Percentiles rank a stretch among this genome's conserved stretches.
These are phyloP conservation scores for Exophiala sp. DNA, from an alignment of 2,329 filamentous ascomycete genomes.

Conservation along the genomic window DNA sequence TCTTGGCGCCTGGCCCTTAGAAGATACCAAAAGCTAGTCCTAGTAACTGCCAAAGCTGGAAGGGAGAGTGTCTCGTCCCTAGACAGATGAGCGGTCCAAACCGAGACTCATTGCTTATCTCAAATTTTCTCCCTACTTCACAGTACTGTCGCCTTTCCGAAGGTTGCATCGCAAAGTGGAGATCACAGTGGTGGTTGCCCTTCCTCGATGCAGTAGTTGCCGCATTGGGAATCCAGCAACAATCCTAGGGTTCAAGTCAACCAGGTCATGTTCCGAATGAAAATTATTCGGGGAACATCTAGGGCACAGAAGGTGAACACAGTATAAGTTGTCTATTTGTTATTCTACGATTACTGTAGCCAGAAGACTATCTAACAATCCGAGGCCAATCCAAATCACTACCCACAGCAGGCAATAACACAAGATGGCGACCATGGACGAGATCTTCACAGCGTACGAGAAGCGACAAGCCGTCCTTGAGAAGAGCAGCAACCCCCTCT, in stretches of 20 bases:
- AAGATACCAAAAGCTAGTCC: no score
- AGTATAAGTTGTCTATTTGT: neutral
- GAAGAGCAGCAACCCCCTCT: slow-evolving; percentile 38
- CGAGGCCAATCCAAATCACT: neutral
- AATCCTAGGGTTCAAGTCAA: neutral
- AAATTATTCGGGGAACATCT: neutral
- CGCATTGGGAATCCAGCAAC: neutral
- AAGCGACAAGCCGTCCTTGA: slow-evolving; percentile 33
- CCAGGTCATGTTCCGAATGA: neutral
- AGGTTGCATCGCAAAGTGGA: neutral
- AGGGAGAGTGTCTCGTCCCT: no score
- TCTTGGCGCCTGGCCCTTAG: no score
- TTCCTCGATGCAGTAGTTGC: neutral
- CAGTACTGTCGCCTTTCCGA: neutral
- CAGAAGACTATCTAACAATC: neutral
- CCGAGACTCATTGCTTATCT: neutral
- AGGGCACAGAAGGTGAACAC: neutral
- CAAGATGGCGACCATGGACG: slow-evolving; percentile 44
- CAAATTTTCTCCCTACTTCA: neutral
- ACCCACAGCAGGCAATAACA: neutral
- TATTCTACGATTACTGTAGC: neutral
- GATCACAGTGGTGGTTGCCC: neutral
- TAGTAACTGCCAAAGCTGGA: no score
- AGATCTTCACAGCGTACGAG: slow-evolving; percentile 40
- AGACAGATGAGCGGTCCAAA: no score